Percentiles rank a stretch among this genome's conserved stretches.
Conservation (phyloP, 495 filamentous ascomycete species). For the Trichocladium uniseriatum region DNA sequence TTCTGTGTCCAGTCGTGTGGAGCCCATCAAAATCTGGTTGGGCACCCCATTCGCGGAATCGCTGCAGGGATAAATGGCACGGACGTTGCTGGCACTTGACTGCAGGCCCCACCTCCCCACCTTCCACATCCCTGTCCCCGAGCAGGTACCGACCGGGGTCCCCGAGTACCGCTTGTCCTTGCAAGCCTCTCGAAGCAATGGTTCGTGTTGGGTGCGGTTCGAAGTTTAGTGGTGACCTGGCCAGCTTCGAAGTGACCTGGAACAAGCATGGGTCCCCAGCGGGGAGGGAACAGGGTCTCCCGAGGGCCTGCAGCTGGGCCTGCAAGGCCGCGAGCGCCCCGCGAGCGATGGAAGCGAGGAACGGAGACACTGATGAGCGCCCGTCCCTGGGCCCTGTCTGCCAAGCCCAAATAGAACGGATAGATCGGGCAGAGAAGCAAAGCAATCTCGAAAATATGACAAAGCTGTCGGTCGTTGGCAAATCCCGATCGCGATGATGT, state of each 20-base stretch:
- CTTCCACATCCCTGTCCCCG: too few relatives aligned
- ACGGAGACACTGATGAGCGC: slow-evolving; percentile 2
- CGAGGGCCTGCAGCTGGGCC: background rate
- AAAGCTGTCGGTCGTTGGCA: too few relatives aligned
- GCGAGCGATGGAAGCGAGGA: slow-evolving; percentile 23
- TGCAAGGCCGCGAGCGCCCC: slow-evolving; percentile 20
- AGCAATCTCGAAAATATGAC: too few relatives aligned
- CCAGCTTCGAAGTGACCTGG: slow-evolving; percentile 7
- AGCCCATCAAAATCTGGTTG: slow-evolving; percentile 20
- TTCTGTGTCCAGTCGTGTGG: slow-evolving; percentile 19
- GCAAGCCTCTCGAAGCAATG: too few relatives aligned
- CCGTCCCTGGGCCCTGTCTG: slow-evolving; percentile 6
- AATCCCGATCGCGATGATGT: too few relatives aligned
- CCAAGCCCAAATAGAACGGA: slow-evolving; percentile 16
- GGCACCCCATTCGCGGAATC: slow-evolving; percentile 17
- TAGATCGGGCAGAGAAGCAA: background rate
- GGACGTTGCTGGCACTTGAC: slow-evolving; percentile 19
- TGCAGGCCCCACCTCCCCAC: slow-evolving; percentile 12
- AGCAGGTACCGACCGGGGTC: slow-evolving; percentile 18
- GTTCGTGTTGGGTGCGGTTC: too few relatives aligned
- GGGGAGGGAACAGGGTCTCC: too few relatives aligned
- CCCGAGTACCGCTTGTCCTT: background rate
- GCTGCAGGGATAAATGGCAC: slow-evolving; percentile 14
- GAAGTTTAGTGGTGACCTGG: slow-evolving; percentile 3
- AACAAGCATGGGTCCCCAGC: slow-evolving; percentile 1